Base-by-base conservation (phyloP, 345 rosid species). In the Litchi chinensis region DNA sequence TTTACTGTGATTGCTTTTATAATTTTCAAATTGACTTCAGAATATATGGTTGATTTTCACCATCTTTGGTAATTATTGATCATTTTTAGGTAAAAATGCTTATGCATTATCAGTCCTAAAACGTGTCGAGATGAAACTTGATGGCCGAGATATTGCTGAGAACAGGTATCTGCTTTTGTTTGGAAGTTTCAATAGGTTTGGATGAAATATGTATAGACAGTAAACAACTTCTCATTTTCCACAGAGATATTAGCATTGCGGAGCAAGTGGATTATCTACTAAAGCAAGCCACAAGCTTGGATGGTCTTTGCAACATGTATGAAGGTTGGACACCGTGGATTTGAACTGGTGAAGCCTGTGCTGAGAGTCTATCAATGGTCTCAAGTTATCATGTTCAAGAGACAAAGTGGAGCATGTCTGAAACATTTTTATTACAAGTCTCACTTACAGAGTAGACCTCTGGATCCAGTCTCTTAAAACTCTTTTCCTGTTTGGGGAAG, bases 251-350 rank as follows among this genome's bases (percentile, higher is more conserved):
- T 41, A 90, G 89, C 74, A 81, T 93, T 22, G 77, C 85, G 18
- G 97, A 95, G 88, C 98, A 93, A 82, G 98, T 95, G 76, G 97
- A 92, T 79, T 88, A 90, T 87, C 90, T 95, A 79, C 86, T 93
- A 71, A 93, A 91, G 86, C 95, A 95, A 83, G 95, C 98, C 12
- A 88, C 88, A 50, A 93, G 95, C 60, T 63, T 91, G 75, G 98
- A 92, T 82, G 92, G 90, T 78, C 97, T 95, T 78, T 92, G 98
- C 94, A 95, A 92, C 88, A 95, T 95, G 98, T 92, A 95, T 66
- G 98, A 95, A 87, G 98, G 97, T 76, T 95, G 98, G 98, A 95
- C 97, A 19, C 97, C 98, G n/a, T 92, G 98, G 98, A 95, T 93
- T 87, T 95, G 84, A 90, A 82, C 56, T 63, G 28, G 44, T 40